phyloP scores from a whole-genome alignment of 2,329 filamentous ascomycete genomes.

The Diaporthe eres region DNA sequence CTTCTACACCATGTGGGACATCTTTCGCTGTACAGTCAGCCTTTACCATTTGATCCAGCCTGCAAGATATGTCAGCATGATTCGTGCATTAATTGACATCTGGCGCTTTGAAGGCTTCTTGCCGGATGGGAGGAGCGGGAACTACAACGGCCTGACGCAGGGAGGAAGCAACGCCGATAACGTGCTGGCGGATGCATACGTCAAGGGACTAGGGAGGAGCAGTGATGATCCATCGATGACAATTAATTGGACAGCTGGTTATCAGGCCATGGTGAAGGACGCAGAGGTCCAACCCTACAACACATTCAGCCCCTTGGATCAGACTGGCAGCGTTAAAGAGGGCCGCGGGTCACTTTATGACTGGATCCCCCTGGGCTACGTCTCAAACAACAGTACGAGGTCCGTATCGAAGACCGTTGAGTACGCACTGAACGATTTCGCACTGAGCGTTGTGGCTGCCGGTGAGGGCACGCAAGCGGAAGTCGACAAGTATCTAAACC shows the following conservation, averaged over 20 bases:
- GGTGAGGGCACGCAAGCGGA: conserved; percentile 64
- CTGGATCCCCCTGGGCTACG: conserved; percentile 70
- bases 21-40: conserved; percentile 77
- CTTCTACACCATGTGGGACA: conserved; percentile 83
- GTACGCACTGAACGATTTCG: conserved; percentile 72
- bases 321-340: conserved; percentile 69
- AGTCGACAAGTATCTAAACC: conserved; percentile 64
- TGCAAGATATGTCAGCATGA: conserved; percentile 72
- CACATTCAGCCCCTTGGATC: conserved; percentile 72
- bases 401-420: conserved; percentile 69
- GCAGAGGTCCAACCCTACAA: conserved; percentile 79
- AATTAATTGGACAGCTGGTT: conserved; percentile 74
- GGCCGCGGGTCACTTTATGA: conserved; percentile 76
- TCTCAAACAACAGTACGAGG: conserved; percentile 62
- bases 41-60: conserved; percentile 81
- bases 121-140: conserved; percentile 78
- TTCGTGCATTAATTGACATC: conserved; percentile 79
- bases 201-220: conserved; percentile 74
- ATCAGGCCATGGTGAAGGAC: conserved; percentile 79
- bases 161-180: conserved; percentile 82
- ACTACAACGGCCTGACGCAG: conserved; percentile 79
- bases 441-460: conserved; percentile 66
- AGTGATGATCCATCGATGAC: conserved; percentile 68
- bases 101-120: conserved; percentile 76
- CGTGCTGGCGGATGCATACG: conserved; percentile 75